These are phyloP conservation scores for Chenopodium suecicum DNA, from an alignment of 148 eudicot genomes.

Conservation along the genomic window DNA sequence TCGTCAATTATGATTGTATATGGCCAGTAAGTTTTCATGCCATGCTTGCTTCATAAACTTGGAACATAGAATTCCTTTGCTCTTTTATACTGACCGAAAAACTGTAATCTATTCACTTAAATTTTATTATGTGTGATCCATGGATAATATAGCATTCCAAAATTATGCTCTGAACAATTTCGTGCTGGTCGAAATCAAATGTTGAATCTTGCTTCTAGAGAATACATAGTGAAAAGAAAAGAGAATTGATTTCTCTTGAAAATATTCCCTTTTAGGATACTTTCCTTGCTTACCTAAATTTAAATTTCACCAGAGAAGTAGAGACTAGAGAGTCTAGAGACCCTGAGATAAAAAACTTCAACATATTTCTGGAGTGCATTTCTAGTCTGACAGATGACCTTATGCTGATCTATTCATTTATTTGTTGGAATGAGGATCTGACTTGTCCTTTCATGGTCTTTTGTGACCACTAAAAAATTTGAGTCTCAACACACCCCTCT, in stretches of 20 bases:
- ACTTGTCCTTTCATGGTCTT: neutral
- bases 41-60: constrained; percentile 6
- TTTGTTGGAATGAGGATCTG: neutral
- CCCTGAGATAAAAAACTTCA: too few relatives aligned
- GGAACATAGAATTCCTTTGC: neutral
- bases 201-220: neutral
- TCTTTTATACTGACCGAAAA: neutral
- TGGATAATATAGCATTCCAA: neutral
- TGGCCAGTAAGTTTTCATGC: constrained; percentile 69
- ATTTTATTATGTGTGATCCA: neutral
- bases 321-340: too few relatives aligned
- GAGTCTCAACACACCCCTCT: too few relatives aligned
- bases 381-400: neutral
- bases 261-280: neutral
- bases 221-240: neutral
- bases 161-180: neutral
- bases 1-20: constrained; percentile 70
- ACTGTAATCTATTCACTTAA: neutral
- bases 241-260: neutral
- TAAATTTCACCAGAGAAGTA: neutral
- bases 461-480: neutral
- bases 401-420: neutral
- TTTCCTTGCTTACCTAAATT: neutral
- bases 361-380: neutral
- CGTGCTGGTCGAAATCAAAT: neutral